phyloP scores from a whole-genome alignment of 805 yeast genomes.

The Jamesozyma lodderae region DNA sequence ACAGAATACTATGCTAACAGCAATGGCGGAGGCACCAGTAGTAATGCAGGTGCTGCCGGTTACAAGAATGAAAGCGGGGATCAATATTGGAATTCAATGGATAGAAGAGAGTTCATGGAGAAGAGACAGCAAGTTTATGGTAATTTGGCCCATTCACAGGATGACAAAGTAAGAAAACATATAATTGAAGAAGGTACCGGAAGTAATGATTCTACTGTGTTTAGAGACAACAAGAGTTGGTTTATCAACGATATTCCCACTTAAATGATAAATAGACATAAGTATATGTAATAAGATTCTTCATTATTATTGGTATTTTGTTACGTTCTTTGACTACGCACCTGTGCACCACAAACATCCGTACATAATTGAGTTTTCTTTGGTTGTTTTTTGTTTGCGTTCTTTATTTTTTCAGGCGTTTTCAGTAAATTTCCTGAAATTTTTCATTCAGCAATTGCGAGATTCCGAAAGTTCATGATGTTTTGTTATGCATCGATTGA shows the following conservation, averaged over 20 bases:
- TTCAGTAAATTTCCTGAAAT: background rate
- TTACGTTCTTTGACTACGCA: no score
- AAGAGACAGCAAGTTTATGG: slow-evolving; percentile 11
- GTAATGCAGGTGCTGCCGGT: background rate
- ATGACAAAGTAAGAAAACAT: slow-evolving; percentile 6
- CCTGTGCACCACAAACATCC: background rate
- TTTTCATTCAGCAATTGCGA: background rate
- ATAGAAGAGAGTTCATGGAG: slow-evolving; percentile 24
- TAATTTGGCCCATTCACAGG: slow-evolving; percentile 6
- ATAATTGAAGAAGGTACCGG: background rate
- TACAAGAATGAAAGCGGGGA: slow-evolving; percentile 6
- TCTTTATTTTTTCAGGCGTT: background rate
- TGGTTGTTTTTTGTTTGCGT: background rate
- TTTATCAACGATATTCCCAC: slow-evolving; percentile 6
- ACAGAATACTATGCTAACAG: slow-evolving; percentile 11
- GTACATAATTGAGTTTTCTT: background rate
- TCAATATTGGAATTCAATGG: slow-evolving; percentile 17
- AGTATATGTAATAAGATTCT: slow-evolving; percentile 6
- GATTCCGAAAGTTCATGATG: background rate
- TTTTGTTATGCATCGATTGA: no score
- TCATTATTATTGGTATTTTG: background rate
- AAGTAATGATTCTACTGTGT: background rate
- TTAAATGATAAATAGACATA: background rate
- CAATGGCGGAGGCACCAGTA: background rate
- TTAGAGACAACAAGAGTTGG: slow-evolving; percentile 26